Conservation (phyloP, 225 moss, liverwort and hornwort species). For the Polytrichum formosum region DNA sequence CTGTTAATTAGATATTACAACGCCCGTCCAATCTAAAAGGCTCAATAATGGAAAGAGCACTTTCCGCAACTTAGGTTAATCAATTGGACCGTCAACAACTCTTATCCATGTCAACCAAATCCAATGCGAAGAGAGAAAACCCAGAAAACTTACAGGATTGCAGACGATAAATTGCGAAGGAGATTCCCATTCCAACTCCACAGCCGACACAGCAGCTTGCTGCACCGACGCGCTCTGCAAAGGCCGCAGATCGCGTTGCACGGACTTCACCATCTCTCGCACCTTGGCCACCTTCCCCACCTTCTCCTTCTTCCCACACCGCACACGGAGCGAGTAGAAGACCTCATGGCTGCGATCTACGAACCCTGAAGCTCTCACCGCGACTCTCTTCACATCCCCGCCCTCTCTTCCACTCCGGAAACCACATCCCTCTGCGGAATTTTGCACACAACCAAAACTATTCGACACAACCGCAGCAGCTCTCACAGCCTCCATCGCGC, state of each 20-base stretch:
- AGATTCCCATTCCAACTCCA: neutral
- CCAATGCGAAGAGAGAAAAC: neutral
- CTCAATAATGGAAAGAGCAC: constrained; percentile 1
- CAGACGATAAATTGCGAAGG: neutral
- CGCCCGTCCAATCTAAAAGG: neutral
- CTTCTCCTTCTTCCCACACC: constrained; percentile 58
- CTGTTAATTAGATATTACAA: constrained; percentile 22
- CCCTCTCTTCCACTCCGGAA: too few species aligned
- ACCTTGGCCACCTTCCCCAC: constrained; percentile 39
- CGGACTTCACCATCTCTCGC: constrained; percentile 35
- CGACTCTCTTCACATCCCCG: neutral
- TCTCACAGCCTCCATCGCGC: too few species aligned
- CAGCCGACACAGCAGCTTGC: too few species aligned
- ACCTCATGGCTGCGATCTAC: constrained; percentile 37
- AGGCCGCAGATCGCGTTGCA: constrained; percentile 30
- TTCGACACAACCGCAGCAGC: too few species aligned
- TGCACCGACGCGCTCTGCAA: constrained; percentile 7
- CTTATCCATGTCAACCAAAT: neutral
- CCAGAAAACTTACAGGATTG: neutral
- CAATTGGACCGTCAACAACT: neutral
- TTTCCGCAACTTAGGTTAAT: neutral
- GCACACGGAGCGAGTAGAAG: constrained; percentile 36
- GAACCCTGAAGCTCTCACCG: neutral
- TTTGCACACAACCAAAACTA: too few species aligned
- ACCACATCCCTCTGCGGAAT: too few species aligned